Evolutionary conservation across 2,329 filamentous ascomycete genomes (phyloP).

Genomic region (Botryotinia convoluta): DNA sequence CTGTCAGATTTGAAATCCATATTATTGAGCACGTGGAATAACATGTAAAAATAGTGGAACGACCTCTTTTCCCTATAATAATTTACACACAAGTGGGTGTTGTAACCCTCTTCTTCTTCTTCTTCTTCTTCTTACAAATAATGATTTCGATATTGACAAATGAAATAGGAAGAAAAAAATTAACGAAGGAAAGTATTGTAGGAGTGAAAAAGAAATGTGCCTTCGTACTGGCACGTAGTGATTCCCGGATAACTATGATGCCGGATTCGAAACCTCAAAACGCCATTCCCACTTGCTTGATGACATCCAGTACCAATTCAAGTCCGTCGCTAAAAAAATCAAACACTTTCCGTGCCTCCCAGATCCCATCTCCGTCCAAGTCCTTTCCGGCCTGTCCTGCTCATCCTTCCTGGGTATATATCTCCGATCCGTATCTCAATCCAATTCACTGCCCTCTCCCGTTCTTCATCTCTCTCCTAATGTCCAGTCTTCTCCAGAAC

Average conservation of each 20-base stretch:
- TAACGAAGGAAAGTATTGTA: neutral
- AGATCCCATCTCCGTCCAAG: neutral
- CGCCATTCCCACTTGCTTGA: constrained; percentile 7
- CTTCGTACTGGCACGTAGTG: neutral
- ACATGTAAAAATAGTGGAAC: neutral
- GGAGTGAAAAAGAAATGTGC: neutral
- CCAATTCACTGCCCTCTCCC: neutral
- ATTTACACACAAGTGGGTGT: neutral
- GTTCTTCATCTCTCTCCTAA: neutral
- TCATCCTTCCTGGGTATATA: neutral
- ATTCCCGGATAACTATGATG: neutral
- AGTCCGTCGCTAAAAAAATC: neutral
- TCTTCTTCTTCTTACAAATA: neutral
- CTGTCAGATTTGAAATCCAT: too few species aligned
- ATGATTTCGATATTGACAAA: neutral
- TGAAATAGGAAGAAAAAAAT: neutral
- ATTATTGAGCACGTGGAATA: neutral
- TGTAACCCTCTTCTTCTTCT: neutral
- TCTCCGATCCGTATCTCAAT: constrained; percentile 7
- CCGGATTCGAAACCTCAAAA: neutral
- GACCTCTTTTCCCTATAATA: neutral
- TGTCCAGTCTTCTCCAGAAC: too few species aligned
- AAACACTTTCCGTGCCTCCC: neutral
- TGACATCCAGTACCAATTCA: neutral
- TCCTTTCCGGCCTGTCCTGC: neutral